Evolutionary conservation across 331 rosid species (phyloP), one percentile per base, ranked within the genome.

Genomic region (Saraca asoca): DNA sequence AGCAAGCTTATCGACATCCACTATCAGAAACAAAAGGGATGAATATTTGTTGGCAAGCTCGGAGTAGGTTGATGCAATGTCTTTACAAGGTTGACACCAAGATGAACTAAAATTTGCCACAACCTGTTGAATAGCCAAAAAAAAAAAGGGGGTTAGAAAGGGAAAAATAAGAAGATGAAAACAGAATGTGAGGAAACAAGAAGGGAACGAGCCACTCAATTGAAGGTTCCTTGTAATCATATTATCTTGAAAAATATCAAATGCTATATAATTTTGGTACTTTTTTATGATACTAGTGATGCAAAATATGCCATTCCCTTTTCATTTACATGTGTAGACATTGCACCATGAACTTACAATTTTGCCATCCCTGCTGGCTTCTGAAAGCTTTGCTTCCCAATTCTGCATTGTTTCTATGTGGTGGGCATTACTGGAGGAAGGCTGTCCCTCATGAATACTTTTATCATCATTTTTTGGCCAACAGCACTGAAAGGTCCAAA

Each of bases 41-140:
- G 79, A 56, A 62, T 81, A 41, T 66, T 77, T 76, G 79, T 83
- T 86, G 2, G 95, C 87, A 69, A 88, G 72, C 79, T 88, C 91
- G 11, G 74, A 9, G 39, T 65, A 85, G 53, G 67, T 75, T 15
- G 89, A 80, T 14, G 81, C 79, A 61, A 85, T 61, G 68, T 77
- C 60, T 72, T 57, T 85, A 64, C 95, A 85, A 39, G 88, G 91
- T 66, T 79, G 79, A 58, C 88, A 87, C 95, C 91, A 85, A 37
- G 85, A 76, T 34, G 95, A 83, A 57, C 80, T 80, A 82, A 87
- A 87, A 78, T 85, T 88, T 38, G 87, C 95, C 55, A 88, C 56
- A 55, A 88, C 85, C 95, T 88, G 75, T 70, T 39, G 58, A 41
- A 18, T 12, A 20, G 50, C 37, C 35, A 9, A 33, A 16, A 56